Evolutionary conservation across 148 eudicot species (phyloP), one percentile per base, ranked within the genome.

Genomic region (Rhododendron griersonianum): DNA sequence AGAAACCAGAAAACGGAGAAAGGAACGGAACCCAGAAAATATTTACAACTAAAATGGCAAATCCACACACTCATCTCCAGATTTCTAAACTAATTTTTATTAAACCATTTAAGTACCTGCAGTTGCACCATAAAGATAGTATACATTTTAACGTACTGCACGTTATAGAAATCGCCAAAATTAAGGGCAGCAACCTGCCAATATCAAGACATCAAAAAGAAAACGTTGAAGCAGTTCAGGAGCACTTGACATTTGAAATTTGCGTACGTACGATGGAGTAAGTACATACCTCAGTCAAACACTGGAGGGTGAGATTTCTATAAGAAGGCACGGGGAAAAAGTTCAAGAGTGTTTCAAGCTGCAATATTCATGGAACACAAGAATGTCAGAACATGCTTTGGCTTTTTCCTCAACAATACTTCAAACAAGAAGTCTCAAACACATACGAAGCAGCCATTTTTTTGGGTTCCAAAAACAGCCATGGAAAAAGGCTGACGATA

Each of bases 281-380:
- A 15, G 15, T 67, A 59, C 65, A 90, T 88, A 97, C 99, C 96
- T 97, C 99, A 47, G 98, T 94, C 86, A 95, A 89, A 84, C 99
- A 97, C 83, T 95, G 99, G 33, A 97, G 98, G 33, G 96, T 94
- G 39, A 95, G 94, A 91, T 97, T 97, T 48, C 99, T 95, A 86
- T 95, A 97, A 48, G 96, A 90, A 76, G 98, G 93, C 85, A 90
- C 39, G 1, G 95, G 94, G 84, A 97, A 95, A 84, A 97, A 95
- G 76, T 95, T 95, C 47, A 95, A 87, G 18, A 97, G 96, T 44
- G 95, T 97, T 80, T 97, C 98, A 85, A 97, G 93, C 99, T 97
- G 91, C 59, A 75, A 88, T 18, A 82, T 57, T 73, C 69, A 83
- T 75, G 16, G n/a, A 82, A 76, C 63, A 78, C 87, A 63, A 18